Evolutionary conservation across 1,284 basidiomycete genomes (phyloP).

Genomic region (Leccinum cinnamomeum): DNA sequence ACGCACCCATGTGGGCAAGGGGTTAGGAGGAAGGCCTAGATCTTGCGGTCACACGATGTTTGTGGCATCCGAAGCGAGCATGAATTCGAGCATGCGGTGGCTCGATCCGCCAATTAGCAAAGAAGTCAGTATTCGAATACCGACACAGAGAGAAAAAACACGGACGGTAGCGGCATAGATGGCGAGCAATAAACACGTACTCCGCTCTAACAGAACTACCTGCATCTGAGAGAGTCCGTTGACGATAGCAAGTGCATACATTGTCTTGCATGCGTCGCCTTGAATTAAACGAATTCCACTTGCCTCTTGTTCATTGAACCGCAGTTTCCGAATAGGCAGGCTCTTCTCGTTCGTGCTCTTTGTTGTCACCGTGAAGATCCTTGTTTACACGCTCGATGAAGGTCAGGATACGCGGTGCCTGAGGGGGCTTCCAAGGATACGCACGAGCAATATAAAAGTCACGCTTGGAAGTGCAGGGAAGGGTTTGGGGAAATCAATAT

Average conservation of each 20-base stretch:
- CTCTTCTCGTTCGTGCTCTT: background rate
- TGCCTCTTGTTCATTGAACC: background rate
- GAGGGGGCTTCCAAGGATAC: background rate
- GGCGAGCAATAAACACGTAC: background rate
- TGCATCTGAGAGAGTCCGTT: background rate
- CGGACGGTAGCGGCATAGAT: background rate
- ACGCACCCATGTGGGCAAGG: background rate
- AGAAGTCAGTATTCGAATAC: background rate
- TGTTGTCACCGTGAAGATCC: background rate
- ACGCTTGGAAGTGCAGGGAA: background rate
- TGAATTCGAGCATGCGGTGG: background rate
- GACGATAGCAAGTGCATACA: background rate
- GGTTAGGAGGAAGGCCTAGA: background rate
- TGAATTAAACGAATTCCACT: background rate
- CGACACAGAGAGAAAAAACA: background rate
- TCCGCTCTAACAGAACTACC: background rate
- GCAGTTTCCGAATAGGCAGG: background rate
- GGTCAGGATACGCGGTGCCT: background rate
- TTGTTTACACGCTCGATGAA: background rate
- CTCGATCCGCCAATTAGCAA: background rate
- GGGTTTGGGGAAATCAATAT: background rate
- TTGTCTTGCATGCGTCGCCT: background rate
- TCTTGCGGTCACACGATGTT: background rate
- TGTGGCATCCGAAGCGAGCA: background rate
- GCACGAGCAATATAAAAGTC: background rate